Conservation (phyloP, 805 yeast genomes). For the Candida pseudoglaebosa region DNA sequence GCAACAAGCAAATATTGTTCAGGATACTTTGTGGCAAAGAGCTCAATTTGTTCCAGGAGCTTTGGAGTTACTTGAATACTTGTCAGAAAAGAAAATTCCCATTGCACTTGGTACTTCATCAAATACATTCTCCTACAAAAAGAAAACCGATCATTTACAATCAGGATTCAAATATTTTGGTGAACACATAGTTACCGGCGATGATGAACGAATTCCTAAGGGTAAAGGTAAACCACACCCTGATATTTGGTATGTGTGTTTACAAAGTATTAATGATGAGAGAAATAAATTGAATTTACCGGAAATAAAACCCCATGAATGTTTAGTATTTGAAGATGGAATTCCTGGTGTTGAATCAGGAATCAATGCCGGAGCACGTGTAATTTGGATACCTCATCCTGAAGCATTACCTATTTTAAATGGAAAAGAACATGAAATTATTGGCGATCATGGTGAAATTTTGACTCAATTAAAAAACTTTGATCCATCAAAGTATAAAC, state of each 20-base stretch:
- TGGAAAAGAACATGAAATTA: constrained; percentile 44
- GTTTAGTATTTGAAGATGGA: constrained; percentile 93
- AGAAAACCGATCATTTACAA: constrained; percentile 68
- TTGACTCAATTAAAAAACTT: constrained; percentile 50
- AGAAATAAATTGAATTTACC: constrained; percentile 38
- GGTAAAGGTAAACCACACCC: constrained; percentile 95
- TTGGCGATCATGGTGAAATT: constrained; percentile 58
- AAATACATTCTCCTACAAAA: constrained; percentile 50
- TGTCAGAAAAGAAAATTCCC: constrained; percentile 57
- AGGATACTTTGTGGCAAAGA: constrained; percentile 57
- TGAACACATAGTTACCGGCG: constrained; percentile 76
- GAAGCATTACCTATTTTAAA: constrained; percentile 58
- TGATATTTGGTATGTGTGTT: constrained; percentile 84
- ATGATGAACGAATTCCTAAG: constrained; percentile 72
- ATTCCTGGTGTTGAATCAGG: constrained; percentile 89
- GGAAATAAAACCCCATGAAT: constrained; percentile 66
- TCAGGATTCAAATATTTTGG: constrained; percentile 63
- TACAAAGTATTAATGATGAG: constrained; percentile 60
- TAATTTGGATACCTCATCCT: constrained; percentile 92
- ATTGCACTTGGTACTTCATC: constrained; percentile 92
- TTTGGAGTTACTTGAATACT: constrained; percentile 53
- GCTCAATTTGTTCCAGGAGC: constrained; percentile 84
- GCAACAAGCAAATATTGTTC: constrained; percentile 49
- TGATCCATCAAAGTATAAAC: constrained; percentile 10
- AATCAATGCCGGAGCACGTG: constrained; percentile 73